These are phyloP conservation scores for Kentomonas sorsogonicus DNA, from an alignment of 208 protist species.

Conservation along the genomic window DNA sequence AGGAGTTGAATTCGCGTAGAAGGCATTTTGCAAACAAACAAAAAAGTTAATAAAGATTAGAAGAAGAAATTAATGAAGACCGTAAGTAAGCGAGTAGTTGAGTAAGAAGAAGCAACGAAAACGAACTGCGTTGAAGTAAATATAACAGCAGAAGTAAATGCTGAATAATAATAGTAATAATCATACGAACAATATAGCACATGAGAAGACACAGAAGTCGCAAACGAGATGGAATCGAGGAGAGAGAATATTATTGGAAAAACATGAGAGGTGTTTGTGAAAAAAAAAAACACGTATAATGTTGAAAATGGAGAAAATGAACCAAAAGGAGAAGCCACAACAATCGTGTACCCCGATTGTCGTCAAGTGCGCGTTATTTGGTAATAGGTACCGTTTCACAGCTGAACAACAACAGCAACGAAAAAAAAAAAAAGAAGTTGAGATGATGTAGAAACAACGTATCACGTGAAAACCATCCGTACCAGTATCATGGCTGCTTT, in stretches of 20 bases:
- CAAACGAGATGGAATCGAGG: background rate
- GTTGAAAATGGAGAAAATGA: no score
- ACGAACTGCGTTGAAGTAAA: background rate
- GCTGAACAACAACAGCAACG: slow-evolving; percentile 12
- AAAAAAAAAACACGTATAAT: slow-evolving; percentile 22
- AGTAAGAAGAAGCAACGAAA: background rate
- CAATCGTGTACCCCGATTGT: no score
- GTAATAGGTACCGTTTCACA: no score
- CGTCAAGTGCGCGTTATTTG: no score
- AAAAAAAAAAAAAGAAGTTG: slow-evolving; percentile 12
- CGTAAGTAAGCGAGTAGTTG: background rate
- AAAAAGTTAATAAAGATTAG: slow-evolving; percentile 10
- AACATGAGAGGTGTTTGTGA: slow-evolving; percentile 1
- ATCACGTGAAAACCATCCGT: background rate
- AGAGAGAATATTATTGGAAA: background rate
- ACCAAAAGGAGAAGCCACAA: no score
- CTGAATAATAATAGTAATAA: slow-evolving; percentile 6
- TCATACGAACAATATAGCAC: background rate
- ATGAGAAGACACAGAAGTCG: background rate
- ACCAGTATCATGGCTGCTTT: no score
- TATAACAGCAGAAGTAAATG: background rate
- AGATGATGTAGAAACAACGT: background rate
- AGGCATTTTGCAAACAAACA: slow-evolving; percentile 9
- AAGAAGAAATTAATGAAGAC: background rate
- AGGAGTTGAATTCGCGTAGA: slow-evolving; percentile 11